phyloP scores from a whole-genome alignment of 371 early-diverging fungal genomes.

The Amoeboaphelidium protococcarum region DNA sequence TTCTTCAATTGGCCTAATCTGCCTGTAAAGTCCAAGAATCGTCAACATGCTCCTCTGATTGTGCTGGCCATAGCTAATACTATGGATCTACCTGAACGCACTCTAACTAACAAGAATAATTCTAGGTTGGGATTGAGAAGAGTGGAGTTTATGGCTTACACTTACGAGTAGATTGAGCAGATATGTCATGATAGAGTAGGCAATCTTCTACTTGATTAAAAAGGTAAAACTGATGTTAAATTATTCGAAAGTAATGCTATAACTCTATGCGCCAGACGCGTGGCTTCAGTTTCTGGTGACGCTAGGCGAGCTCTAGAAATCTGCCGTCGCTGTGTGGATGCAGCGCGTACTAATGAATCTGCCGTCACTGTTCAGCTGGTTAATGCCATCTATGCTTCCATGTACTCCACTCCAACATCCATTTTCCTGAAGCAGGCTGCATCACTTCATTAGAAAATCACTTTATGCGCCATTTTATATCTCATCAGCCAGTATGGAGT shows the following conservation, averaged over 20 bases:
- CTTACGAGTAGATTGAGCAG: constrained; percentile 41
- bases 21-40: too few relatives aligned
- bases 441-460: too few relatives aligned
- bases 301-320: constrained; percentile 87
- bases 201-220: too few relatives aligned
- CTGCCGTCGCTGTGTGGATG: constrained; percentile 25
- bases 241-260: constrained; percentile 64
- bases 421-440: too few relatives aligned
- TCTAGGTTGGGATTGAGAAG: constrained; percentile 68
- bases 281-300: constrained; percentile 87
- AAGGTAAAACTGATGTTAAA: too few relatives aligned
- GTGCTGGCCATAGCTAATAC: constrained; percentile 95
- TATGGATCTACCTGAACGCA: constrained; percentile 89
- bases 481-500: too few relatives aligned
- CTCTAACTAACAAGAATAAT: constrained; percentile 69
- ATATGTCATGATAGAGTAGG: constrained; percentile 52
- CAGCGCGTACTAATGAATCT: too few relatives aligned
- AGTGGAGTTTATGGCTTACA: constrained; percentile 73
- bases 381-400: too few relatives aligned
- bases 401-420: too few relatives aligned
- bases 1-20: constrained; percentile 91
- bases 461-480: too few relatives aligned
- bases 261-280: constrained; percentile 76
- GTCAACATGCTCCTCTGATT: constrained; percentile 36
- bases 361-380: too few relatives aligned